phyloP scores from a whole-genome alignment of 345 rosid species.

The Geranium rotundifolium region DNA sequence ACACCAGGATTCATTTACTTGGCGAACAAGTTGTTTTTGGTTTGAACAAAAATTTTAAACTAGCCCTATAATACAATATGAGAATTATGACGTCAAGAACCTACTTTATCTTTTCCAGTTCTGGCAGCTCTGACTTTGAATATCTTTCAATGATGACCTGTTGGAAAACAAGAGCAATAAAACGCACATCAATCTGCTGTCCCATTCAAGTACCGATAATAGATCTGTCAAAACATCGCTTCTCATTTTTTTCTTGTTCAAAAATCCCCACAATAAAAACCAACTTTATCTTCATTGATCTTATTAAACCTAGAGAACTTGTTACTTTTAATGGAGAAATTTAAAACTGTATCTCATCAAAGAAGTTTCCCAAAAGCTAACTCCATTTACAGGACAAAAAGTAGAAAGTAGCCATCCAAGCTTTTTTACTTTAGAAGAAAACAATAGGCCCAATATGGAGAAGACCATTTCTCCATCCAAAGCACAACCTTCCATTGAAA shows the following conservation, averaged over 20 bases:
- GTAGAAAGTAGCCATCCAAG: background rate
- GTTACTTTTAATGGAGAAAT: background rate
- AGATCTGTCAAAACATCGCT: background rate
- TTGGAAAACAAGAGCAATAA: background rate
- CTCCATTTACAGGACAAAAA: background rate
- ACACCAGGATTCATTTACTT: too few relatives aligned
- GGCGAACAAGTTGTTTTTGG: too few relatives aligned
- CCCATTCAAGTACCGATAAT: background rate
- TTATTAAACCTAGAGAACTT: background rate
- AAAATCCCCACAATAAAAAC: too few relatives aligned
- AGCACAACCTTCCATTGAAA: too few relatives aligned
- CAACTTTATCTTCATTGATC: background rate
- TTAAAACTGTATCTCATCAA: background rate
- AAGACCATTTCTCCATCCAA: background rate
- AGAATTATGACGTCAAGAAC: constrained; percentile 1
- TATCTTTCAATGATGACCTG: constrained; percentile 76
- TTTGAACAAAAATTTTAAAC: too few relatives aligned
- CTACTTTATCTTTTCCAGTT: constrained; percentile 73
- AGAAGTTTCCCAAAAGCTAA: background rate
- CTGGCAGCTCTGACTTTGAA: constrained; percentile 60
- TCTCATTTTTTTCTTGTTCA: background rate
- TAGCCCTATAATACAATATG: background rate
- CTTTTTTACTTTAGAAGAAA: background rate
- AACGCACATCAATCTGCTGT: background rate
- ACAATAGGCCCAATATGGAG: background rate